Evolutionary conservation across 2,329 filamentous ascomycete genomes (phyloP), one percentile per base, ranked within the genome.

Genomic region (Exophiala viscosa): DNA sequence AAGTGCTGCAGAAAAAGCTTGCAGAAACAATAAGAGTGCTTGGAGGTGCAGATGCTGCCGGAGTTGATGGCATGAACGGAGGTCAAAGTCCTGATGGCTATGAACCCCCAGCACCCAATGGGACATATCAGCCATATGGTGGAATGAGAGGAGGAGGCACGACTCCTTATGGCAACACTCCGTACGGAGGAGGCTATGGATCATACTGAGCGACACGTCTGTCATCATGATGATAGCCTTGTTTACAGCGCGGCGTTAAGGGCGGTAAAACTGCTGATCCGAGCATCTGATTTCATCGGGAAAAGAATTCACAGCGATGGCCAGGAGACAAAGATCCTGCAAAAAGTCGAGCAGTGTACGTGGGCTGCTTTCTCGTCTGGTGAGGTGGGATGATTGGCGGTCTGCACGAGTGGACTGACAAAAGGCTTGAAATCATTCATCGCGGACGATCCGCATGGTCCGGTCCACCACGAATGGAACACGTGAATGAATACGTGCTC

Each of bases 1-100:
- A 87, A 59, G 86, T 90, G 23, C 76, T 99, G 50, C 93, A 97
- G 69, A 82, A 87, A 61, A 99, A 99, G 74, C 82, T 99, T 33
- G 93, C 91, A 2, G 80, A 79, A 3, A 81, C 96, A 35, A 86
- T 96, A 86, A 60, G 77, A 79, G 48, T 80, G 73, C 58, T 66
- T 61, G 49, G 53, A 35, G 81, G 79, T 57, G 65, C 67, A 20
- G 68, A 71, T 48, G 70, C 66, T 43, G 68, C 67, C 36, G 72
- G 73, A 53, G 68, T 74, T 63, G 65, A 75, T 61, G 68, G 70
- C 18, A 69, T 69, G 64, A 60, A 62, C 40, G 69, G 66, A 45
- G 66, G 67, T 76, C 85, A 77, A 73, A 77, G 75, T 56, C 75
- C 75, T 2, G 76, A 77, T 60, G 73, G 67, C 13, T 76, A 76